phyloP scores from a whole-genome alignment of 495 filamentous ascomycete species.

The Pseudoneurospora amorphoporcata region DNA sequence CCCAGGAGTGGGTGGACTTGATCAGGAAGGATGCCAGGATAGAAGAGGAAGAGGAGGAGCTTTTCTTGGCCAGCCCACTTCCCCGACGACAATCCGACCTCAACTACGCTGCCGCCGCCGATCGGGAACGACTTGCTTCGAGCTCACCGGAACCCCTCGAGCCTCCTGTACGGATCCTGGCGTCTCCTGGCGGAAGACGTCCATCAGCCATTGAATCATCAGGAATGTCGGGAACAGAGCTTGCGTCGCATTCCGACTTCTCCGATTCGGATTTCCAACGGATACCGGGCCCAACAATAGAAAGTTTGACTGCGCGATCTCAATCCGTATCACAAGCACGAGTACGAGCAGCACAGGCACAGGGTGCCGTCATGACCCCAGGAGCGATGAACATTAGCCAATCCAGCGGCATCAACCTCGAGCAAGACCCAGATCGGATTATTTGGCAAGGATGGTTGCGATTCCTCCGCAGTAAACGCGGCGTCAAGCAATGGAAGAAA shows the following conservation, averaged over 20 bases:
- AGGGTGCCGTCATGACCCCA: constrained; percentile 11
- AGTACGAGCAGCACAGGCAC: not conserved
- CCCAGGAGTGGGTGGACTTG: constrained; percentile 75
- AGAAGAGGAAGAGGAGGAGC: constrained; percentile 75
- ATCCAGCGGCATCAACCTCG: constrained; percentile 40
- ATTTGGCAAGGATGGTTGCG: constrained; percentile 89
- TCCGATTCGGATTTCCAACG: constrained; percentile 57
- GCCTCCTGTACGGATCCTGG: constrained; percentile 23
- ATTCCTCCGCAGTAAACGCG: constrained; percentile 74
- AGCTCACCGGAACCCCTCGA: constrained; percentile 53
- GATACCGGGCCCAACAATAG: constrained; percentile 31
- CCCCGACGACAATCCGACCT: constrained; percentile 29
- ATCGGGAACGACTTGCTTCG: constrained; percentile 34
- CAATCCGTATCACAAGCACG: constrained; percentile 9
- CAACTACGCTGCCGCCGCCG: not conserved
- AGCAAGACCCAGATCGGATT: constrained; percentile 56
- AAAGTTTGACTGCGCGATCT: constrained; percentile 31
- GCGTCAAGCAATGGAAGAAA: constrained; percentile 88
- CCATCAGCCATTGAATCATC: constrained; percentile 61
- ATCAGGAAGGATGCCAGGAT: constrained; percentile 72
- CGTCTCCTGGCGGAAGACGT: constrained; percentile 27
- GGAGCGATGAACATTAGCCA: constrained; percentile 46
- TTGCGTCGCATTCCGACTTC: constrained; percentile 82
- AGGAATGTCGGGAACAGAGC: constrained; percentile 61
- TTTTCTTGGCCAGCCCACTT: constrained; percentile 55